Base-by-base conservation (phyloP, 169 alveolate genomes). In the Besnoitia besnoiti region DNA sequence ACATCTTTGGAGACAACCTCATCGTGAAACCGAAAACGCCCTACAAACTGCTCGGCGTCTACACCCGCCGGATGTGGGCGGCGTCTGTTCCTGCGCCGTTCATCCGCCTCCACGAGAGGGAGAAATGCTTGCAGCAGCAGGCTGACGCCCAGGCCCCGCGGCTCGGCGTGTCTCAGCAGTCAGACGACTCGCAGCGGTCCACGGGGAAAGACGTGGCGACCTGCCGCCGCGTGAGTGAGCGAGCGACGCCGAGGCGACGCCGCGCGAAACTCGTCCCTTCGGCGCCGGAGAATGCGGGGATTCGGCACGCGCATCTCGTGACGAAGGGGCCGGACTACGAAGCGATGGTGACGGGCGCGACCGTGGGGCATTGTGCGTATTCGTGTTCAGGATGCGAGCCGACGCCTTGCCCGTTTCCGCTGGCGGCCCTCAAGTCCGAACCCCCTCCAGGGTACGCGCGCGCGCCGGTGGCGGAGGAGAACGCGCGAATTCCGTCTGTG, bases 41-140 rank as follows among this genome's bases (percentile, higher is more conserved):
- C n/a, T 77, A 77, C 59, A 16, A 37, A 21, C 49, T 77, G 39
- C 14, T 77, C 21, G 87, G 50, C 8, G 87, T 77, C 37, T 77
- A 77, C 30, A 42, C 87, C 7, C 87, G 87, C 33, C 49, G 87
- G 0, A 42, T 55, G 87, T 77, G 87, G 87, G 55, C 61, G n/a
- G 37, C 87, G 61, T 21, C 40, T 21, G 61, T 77, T 55, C 87
- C 87, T 8, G 1, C 55, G 21, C 33, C 87, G 7, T 37, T 77
- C 21, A 42, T 73, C 82, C 82, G 82, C 46, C 14, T 16, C 16
- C 47, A 73, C 12, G 67, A 1, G 3, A n/a, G 3, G 5, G 67
- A 55, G 67, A 55, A 55, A 55, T 19, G 67, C 67, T n/a, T n/a
- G n/a, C n/a, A n/a, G n/a, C n/a, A n/a, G n/a, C n/a, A n/a, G n/a